These are phyloP conservation scores for Candida insectalens DNA, from an alignment of 805 yeast species.

Conservation along the genomic window DNA sequence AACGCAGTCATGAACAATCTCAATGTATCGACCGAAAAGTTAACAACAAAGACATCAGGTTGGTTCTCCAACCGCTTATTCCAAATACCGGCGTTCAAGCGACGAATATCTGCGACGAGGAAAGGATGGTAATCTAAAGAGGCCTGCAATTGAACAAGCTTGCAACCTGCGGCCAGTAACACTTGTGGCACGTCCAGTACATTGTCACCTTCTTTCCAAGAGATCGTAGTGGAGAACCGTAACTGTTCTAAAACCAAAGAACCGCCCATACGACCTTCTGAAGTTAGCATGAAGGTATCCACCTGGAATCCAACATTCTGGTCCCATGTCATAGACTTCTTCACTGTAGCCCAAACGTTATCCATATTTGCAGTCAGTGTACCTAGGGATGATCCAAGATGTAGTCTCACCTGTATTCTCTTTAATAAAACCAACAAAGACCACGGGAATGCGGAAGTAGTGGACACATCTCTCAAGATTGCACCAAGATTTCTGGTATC, in stretches of 20 bases:
- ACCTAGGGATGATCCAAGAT: conserved; percentile 82
- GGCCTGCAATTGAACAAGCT: conserved; percentile 44
- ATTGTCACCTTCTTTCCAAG: conserved; percentile 48
- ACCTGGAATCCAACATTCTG: conserved; percentile 61
- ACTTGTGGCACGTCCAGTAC: conserved; percentile 56
- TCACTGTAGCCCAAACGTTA: conserved; percentile 57
- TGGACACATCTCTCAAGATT: conserved; percentile 46
- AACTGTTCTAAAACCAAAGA: conserved; percentile 38
- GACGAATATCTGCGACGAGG: conserved; percentile 45
- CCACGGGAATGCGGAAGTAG: conserved; percentile 69
- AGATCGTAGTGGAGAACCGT: conserved; percentile 52
- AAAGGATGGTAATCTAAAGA: conserved; percentile 85
- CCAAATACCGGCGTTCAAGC: conserved; percentile 44
- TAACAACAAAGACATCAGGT: conserved; percentile 51
- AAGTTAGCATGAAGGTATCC: conserved; percentile 37
- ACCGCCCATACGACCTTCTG: conserved; percentile 81
- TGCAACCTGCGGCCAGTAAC: conserved; percentile 47
- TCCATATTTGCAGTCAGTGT: conserved; percentile 44
- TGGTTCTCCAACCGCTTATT: conserved; percentile 47
- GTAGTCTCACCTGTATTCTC: conserved; percentile 47
- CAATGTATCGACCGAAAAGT: conserved; percentile 38
- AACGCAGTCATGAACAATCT: conserved; percentile 70
- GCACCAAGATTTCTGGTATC: conserved; percentile 28
- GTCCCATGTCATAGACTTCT: conserved; percentile 58
- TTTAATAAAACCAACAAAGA: conserved; percentile 46